These are phyloP conservation scores for Leptographium wingfieldii DNA, from an alignment of 2,329 filamentous ascomycete species.

Conservation along the genomic window DNA sequence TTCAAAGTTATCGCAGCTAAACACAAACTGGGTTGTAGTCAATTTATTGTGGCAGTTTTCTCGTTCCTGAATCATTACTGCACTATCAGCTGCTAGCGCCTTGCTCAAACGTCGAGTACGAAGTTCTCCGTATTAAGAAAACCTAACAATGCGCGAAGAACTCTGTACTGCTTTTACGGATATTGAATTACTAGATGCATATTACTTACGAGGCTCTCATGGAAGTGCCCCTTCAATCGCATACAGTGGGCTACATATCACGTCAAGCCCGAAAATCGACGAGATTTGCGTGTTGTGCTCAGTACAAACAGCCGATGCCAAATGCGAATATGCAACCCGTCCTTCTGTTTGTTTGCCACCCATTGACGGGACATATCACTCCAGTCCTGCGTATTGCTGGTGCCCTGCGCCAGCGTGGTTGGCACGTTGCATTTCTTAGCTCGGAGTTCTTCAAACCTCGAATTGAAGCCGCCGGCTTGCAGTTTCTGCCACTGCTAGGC, in stretches of 20 bases:
- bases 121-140: too few relatives aligned
- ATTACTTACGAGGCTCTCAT: too few relatives aligned
- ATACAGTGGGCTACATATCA: too few relatives aligned
- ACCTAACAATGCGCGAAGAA: not conserved
- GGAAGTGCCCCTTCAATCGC: too few relatives aligned
- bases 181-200: too few relatives aligned
- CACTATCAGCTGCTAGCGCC: not conserved
- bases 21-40: not conserved
- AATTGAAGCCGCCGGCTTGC: constrained; percentile 20
- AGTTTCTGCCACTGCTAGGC: constrained; percentile 20
- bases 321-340: not conserved
- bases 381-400: constrained; percentile 23
- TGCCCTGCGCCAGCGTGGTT: constrained; percentile 18
- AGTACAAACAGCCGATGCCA: not conserved
- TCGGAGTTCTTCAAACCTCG: constrained; percentile 21
- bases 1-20: not conserved
- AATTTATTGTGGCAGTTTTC: not conserved
- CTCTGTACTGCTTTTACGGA: too few relatives aligned
- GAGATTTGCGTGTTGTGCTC: not conserved
- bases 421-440: constrained; percentile 23
- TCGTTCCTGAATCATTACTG: not conserved
- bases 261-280: not conserved
- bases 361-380: constrained; percentile 24
- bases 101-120: not conserved
- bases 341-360: constrained; percentile 23